phyloP scores from a whole-genome alignment of 345 rosid species.

The Dimocarpus longan region DNA sequence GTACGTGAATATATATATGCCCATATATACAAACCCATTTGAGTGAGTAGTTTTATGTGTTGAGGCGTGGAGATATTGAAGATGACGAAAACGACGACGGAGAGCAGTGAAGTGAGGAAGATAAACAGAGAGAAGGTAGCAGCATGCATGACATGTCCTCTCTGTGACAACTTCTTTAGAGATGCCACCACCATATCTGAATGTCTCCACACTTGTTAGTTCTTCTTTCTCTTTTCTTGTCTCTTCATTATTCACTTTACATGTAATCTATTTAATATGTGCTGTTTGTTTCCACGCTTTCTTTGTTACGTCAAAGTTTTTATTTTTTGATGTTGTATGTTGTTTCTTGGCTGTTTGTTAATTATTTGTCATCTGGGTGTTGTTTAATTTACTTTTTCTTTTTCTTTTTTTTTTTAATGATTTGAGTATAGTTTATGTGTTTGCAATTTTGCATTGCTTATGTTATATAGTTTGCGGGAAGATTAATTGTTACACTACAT shows the following conservation, averaged over 20 bases:
- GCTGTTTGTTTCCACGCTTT: constrained; percentile 1
- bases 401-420: too few species aligned
- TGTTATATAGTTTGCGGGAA: background rate
- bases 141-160: constrained; percentile 52
- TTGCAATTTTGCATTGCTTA: background rate
- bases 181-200: constrained; percentile 58
- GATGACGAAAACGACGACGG: constrained; percentile 14
- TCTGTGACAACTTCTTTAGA: constrained; percentile 42
- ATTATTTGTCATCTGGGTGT: too few species aligned
- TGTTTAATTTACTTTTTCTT: too few species aligned
- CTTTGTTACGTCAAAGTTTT: constrained; percentile 6
- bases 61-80: background rate
- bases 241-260: background rate
- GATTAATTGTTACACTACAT: background rate
- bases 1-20: constrained; percentile 29
- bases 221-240: background rate
- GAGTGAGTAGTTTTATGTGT: background rate
- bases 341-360: too few species aligned
- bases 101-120: constrained; percentile 23
- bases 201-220: constrained; percentile 59
- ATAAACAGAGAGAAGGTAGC: constrained; percentile 30
- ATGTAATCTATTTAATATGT: background rate
- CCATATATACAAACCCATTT: background rate
- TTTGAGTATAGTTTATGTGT: too few species aligned
- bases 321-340: background rate